These are phyloP conservation scores for Mycena capillaripes DNA, from an alignment of 768 basidiomycete species.

Conservation along the genomic window DNA sequence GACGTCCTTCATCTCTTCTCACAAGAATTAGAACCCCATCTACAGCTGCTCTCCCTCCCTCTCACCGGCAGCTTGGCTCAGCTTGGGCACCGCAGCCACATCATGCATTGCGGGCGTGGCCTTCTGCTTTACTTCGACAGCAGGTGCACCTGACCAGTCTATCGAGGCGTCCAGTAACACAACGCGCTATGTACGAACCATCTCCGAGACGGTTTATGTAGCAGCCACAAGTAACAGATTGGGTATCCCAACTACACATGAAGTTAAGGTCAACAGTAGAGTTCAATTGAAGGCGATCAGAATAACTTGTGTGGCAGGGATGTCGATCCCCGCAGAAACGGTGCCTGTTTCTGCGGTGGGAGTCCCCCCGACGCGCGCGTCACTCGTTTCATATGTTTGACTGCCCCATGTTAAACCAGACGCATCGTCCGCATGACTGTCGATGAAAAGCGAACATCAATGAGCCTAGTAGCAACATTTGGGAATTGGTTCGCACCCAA, in stretches of 20 bases:
- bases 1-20: too few relatives aligned
- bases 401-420: conserved; percentile 70
- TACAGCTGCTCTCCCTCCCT: conserved; percentile 84
- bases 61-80: conserved; percentile 75
- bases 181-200: too few relatives aligned
- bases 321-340: conserved; percentile 56
- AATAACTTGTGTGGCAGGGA: conserved; percentile 63
- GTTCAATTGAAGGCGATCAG: conserved; percentile 51
- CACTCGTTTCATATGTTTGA: conserved; percentile 67
- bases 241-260: too few relatives aligned
- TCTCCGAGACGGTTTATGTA: too few relatives aligned
- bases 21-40: too few relatives aligned
- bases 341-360: conserved; percentile 44
- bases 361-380: conserved; percentile 57
- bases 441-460: background rate
- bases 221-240: too few relatives aligned
- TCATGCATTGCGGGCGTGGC: conserved; percentile 89
- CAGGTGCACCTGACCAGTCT: conserved; percentile 70
- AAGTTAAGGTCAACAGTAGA: too few relatives aligned
- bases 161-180: too few relatives aligned
- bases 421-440: conserved; percentile 63
- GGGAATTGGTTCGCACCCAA: conserved; percentile 52
- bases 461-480: background rate
- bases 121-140: conserved; percentile 89
- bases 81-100: conserved; percentile 79